These are phyloP conservation scores for Thelephora ganbajun DNA, from an alignment of 768 basidiomycete species.

Conservation along the genomic window DNA sequence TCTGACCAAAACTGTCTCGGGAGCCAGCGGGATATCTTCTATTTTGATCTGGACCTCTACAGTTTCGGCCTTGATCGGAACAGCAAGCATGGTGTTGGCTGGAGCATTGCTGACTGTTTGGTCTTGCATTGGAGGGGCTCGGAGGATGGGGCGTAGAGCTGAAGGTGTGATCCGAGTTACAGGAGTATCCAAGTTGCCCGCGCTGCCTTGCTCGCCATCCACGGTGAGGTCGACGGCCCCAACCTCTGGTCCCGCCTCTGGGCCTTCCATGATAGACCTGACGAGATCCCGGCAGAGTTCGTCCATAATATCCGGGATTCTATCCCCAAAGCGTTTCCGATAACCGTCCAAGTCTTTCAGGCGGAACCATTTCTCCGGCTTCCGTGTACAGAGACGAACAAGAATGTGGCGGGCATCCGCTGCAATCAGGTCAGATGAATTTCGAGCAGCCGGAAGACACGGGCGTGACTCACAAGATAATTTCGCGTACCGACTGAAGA, in stretches of 20 bases:
- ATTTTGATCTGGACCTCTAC: conserved; percentile 4
- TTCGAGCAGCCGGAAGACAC: background rate
- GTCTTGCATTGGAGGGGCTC: background rate
- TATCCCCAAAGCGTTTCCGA: conserved; percentile 25
- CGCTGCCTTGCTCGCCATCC: background rate
- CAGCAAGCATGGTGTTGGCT: background rate
- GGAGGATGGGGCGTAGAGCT: background rate
- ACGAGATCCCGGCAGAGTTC: conserved; percentile 22
- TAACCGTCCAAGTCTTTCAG: conserved; percentile 25
- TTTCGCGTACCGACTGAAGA: conserved; percentile 25
- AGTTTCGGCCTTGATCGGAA: conserved; percentile 2
- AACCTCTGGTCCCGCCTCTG: background rate
- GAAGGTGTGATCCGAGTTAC: background rate
- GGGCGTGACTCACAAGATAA: conserved; percentile 34
- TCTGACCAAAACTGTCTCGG: conserved; percentile 6
- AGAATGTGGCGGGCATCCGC: conserved; percentile 49
- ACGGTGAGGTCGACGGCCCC: background rate
- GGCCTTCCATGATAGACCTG: background rate
- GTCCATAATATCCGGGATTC: conserved; percentile 26
- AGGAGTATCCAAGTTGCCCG: background rate
- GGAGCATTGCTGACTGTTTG: background rate
- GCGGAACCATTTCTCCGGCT: conserved; percentile 40
- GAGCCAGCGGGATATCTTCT: background rate
- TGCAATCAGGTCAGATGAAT: conserved; percentile 10
- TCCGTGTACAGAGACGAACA: conserved; percentile 47